A percentile compares a stretch with the other conserved stretches of the same genome.
These are phyloP conservation scores for Biscogniauxia mediterranea DNA, from an alignment of 2,329 filamentous ascomycete genomes.

Conservation along the genomic window DNA sequence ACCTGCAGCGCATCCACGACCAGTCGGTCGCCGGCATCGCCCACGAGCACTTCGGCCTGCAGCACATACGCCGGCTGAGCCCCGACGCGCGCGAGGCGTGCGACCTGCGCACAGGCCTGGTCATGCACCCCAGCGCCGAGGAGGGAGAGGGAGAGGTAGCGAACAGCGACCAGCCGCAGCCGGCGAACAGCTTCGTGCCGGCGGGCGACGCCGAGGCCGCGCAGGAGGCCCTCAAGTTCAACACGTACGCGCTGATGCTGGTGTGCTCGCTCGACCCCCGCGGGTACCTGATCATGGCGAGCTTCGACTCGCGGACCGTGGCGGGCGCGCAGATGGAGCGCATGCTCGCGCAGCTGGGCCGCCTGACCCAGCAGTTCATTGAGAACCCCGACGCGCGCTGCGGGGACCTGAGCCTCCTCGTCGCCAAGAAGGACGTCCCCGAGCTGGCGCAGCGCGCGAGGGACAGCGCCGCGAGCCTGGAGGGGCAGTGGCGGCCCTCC, in stretches of 20 bases:
- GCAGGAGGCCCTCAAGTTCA: slow-evolving; percentile 58
- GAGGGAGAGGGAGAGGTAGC: too few species aligned
- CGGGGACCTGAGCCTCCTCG: slow-evolving; percentile 34
- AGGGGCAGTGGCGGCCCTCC: slow-evolving; percentile 13
- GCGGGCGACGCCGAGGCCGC: slow-evolving; percentile 56
- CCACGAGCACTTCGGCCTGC: slow-evolving; percentile 62
- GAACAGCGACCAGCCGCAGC: slow-evolving; percentile 24
- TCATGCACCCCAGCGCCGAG: slow-evolving; percentile 48
- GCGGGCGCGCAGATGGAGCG: slow-evolving; percentile 49
- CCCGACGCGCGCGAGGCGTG: slow-evolving; percentile 54
- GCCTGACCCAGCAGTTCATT: slow-evolving; percentile 50
- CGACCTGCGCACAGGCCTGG: slow-evolving; percentile 53
- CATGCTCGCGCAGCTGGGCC: slow-evolving; percentile 51
- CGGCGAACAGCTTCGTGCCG: slow-evolving; percentile 52
- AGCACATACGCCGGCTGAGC: slow-evolving; percentile 57
- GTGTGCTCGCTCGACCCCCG: slow-evolving; percentile 59
- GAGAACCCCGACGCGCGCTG: slow-evolving; percentile 34
- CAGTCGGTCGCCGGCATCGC: slow-evolving; percentile 57
- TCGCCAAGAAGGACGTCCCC: slow-evolving; percentile 35
- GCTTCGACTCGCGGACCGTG: slow-evolving; percentile 63
- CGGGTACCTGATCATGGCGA: slow-evolving; percentile 59
- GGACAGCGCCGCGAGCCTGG: slow-evolving; percentile 18
- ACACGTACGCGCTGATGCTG: slow-evolving; percentile 62
- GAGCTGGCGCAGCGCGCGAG: slow-evolving; percentile 33
- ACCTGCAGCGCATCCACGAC: slow-evolving; percentile 55